These are phyloP conservation scores for Turnera subulata DNA, from an alignment of 345 rosid genomes.

Conservation along the genomic window DNA sequence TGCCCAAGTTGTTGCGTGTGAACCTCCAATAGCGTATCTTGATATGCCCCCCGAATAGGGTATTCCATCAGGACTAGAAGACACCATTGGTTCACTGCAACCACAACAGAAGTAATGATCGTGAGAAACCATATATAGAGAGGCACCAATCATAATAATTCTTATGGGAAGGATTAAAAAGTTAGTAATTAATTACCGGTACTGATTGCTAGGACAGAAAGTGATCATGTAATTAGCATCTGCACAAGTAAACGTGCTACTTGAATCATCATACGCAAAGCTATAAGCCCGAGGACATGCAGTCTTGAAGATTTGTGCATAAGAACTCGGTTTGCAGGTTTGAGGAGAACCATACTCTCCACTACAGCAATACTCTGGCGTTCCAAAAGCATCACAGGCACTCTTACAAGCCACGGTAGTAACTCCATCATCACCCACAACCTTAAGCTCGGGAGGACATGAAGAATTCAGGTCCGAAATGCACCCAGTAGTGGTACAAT, in stretches of 20 bases:
- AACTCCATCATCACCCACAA: conserved; percentile 29
- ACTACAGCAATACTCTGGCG: conserved; percentile 72
- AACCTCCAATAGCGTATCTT: too few species aligned
- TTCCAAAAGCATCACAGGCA: conserved; percentile 86
- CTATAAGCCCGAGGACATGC: conserved; percentile 93
- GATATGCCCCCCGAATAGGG: too few species aligned
- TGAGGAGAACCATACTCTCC: conserved; percentile 70
- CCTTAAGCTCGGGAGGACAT: conserved; percentile 56
- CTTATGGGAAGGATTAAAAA: too few species aligned
- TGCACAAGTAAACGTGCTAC: conserved; percentile 82
- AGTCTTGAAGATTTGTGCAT: conserved; percentile 62
- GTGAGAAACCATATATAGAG: too few species aligned
- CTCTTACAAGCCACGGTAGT: conserved; percentile 61
- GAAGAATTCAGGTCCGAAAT: conserved; percentile 74
- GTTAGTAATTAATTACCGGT: too few species aligned
- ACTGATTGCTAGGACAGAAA: too few species aligned
- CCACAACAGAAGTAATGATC: too few species aligned
- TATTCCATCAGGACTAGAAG: too few species aligned
- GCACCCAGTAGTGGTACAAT: conserved; percentile 90
- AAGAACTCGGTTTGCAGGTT: conserved; percentile 65
- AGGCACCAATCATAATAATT: too few species aligned
- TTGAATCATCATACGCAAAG: conserved; percentile 85
- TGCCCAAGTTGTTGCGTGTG: too few species aligned
- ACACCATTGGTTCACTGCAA: too few species aligned
- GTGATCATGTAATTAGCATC: conserved; percentile 60